Conservation (phyloP, 768 basidiomycete species). For the Suillus clintonianus region DNA sequence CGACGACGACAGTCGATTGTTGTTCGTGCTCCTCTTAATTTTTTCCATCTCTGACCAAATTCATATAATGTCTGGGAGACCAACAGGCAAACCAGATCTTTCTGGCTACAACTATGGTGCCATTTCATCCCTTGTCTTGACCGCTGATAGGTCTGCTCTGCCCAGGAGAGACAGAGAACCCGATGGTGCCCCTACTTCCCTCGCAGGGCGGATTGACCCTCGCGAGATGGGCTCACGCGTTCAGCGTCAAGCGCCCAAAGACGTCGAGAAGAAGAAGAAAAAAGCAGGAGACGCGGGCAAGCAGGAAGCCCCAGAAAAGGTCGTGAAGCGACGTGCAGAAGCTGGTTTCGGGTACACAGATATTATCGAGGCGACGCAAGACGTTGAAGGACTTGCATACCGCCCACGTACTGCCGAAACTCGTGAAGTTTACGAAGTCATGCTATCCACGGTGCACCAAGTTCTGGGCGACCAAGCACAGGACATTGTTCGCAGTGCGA, state of each 20-base stretch:
- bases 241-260: slow-evolving; percentile 78
- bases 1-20: slow-evolving; percentile 3
- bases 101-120: slow-evolving; percentile 96
- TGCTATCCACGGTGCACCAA: slow-evolving; percentile 80
- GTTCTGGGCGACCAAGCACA: slow-evolving; percentile 93
- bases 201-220: slow-evolving; percentile 87
- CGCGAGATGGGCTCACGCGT: slow-evolving; percentile 94
- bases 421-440: slow-evolving; percentile 89
- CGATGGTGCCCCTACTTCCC: slow-evolving; percentile 92
- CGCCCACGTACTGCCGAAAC: slow-evolving; percentile 94
- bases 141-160: slow-evolving; percentile 80
- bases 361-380: slow-evolving; percentile 92
- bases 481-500: slow-evolving; percentile 92
- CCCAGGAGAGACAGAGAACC: slow-evolving; percentile 93
- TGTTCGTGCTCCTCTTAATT: neutral
- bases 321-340: slow-evolving; percentile 62
- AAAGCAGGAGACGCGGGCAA: slow-evolving; percentile 58
- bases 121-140: slow-evolving; percentile 92
- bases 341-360: slow-evolving; percentile 79
- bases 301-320: slow-evolving; percentile 59
- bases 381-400: slow-evolving; percentile 91
- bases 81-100: slow-evolving; percentile 68
- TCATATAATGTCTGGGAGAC: slow-evolving; percentile 39
- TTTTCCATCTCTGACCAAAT: neutral
- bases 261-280: slow-evolving; percentile 92